These are phyloP conservation scores for Epicoccum sorghinum DNA, from an alignment of 2,329 filamentous ascomycete species.

Conservation along the genomic window DNA sequence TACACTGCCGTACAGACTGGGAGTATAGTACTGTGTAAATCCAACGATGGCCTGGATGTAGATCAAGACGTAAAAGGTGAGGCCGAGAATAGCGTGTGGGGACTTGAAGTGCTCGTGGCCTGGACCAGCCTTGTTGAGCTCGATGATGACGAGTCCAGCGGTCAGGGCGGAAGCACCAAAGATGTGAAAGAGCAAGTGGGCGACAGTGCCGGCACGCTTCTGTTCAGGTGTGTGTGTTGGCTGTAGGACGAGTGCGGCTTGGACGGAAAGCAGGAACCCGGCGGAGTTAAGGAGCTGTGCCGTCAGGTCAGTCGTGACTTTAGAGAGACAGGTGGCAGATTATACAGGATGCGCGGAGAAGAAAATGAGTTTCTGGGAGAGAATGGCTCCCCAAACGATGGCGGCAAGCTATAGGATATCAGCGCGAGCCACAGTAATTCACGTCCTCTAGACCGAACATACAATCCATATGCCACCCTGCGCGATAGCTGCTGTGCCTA, in stretches of 20 bases:
- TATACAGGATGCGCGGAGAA: slow-evolving; percentile 88
- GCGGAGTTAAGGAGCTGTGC: slow-evolving; percentile 61
- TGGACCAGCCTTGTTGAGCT: slow-evolving; percentile 80
- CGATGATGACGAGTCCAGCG: slow-evolving; percentile 72
- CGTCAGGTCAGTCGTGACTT: slow-evolving; percentile 9
- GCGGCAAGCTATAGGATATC: slow-evolving; percentile 62
- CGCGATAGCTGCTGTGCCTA: slow-evolving; percentile 81
- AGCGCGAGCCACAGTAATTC: slow-evolving; percentile 7
- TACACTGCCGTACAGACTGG: slow-evolving; percentile 75
- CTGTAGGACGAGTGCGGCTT: slow-evolving; percentile 84
- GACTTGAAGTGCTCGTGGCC: slow-evolving; percentile 77
- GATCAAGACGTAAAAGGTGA: slow-evolving; percentile 73
- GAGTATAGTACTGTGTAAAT: slow-evolving; percentile 80
- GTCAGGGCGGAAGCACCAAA: slow-evolving; percentile 67
- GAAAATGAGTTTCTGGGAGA: slow-evolving; percentile 73
- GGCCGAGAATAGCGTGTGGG: slow-evolving; percentile 81
- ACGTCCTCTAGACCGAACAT: slow-evolving; percentile 32
- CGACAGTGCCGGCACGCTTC: slow-evolving; percentile 67
- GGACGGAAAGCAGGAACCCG: slow-evolving; percentile 75
- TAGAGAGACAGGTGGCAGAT: slow-evolving; percentile 31
- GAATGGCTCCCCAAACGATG: slow-evolving; percentile 78
- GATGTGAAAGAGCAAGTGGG: slow-evolving; percentile 74
- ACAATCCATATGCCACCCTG: slow-evolving; percentile 78
- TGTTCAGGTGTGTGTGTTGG: slow-evolving; percentile 79
- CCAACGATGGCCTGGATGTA: slow-evolving; percentile 78